Percentiles rank a stretch among this genome's conserved stretches.
Evolutionary conservation across 768 basidiomycete genomes (phyloP).

Genomic region (Amyloporia xantha): DNA sequence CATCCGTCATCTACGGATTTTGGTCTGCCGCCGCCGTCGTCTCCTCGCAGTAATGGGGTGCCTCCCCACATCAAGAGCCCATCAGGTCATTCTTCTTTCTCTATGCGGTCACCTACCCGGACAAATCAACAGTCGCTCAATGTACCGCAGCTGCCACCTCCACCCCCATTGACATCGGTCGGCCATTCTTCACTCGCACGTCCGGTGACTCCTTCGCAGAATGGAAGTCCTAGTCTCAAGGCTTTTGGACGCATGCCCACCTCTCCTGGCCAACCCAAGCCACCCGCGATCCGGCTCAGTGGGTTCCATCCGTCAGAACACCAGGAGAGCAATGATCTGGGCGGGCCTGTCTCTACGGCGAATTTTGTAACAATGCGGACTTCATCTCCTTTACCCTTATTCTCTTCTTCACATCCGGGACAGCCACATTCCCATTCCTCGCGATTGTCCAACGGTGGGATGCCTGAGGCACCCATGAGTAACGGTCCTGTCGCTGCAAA

Average conservation of each 20-base stretch:
- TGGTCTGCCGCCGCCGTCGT: neutral
- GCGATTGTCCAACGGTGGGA: conserved; percentile 8
- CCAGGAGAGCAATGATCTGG: conserved; percentile 2
- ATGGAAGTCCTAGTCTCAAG: conserved; percentile 14
- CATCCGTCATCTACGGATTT: neutral
- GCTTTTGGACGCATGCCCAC: conserved; percentile 7
- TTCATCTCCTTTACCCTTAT: neutral
- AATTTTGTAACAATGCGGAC: neutral
- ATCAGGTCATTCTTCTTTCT: neutral
- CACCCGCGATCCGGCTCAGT: conserved; percentile 6
- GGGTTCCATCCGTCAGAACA: conserved; percentile 10
- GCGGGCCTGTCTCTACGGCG: neutral
- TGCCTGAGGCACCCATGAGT: conserved; percentile 4
- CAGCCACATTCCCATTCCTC: conserved; percentile 1
- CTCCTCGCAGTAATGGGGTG: neutral
- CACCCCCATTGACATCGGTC: conserved; percentile 3
- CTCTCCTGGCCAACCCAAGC: conserved; percentile 10
- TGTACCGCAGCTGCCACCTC: conserved; percentile 2
- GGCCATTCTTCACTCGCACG: conserved; percentile 10
- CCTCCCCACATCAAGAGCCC: neutral
- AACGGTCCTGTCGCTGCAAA: conserved; percentile 6
- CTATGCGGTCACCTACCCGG: conserved; percentile 10
- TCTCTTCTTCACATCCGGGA: conserved; percentile 5
- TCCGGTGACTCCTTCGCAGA: conserved; percentile 7
- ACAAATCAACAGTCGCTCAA: neutral